These are phyloP conservation scores for Mortierella sp. DNA, from an alignment of 371 early-diverging fungal genomes.

Conservation along the genomic window DNA sequence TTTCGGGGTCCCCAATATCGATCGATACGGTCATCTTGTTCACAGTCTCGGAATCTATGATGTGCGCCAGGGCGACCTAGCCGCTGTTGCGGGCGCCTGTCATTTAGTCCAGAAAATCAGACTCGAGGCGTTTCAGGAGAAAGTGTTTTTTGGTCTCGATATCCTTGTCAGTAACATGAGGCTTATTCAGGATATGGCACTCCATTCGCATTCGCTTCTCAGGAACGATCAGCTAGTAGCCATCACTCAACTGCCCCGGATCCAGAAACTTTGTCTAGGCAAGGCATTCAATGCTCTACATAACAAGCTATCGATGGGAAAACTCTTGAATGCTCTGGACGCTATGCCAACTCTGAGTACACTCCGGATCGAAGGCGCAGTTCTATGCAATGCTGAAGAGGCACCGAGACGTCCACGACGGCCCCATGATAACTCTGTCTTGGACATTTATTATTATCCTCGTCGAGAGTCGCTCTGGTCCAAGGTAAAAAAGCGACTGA, in stretches of 20 bases:
- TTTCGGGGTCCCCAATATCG: slow-evolving; percentile 17
- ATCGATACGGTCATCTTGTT: slow-evolving; percentile 24
- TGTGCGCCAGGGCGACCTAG: slow-evolving; percentile 6
- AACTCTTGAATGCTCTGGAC: slow-evolving; percentile 12
- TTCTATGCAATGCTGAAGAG: not conserved
- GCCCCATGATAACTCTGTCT: too few species aligned
- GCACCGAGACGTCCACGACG: not conserved
- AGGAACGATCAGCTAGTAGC: not conserved
- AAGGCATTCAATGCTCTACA: not conserved
- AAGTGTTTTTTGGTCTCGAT: not conserved
- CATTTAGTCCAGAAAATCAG: slow-evolving; percentile 14
- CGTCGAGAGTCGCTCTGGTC: not conserved
- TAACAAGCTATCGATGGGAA: not conserved
- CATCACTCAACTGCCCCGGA: slow-evolving; percentile 12
- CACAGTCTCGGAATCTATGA: slow-evolving; percentile 4
- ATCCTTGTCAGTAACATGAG: slow-evolving; percentile 11
- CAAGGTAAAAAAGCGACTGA: not conserved
- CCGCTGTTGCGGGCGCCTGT: slow-evolving; percentile 13
- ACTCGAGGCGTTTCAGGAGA: not conserved
- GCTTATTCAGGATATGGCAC: slow-evolving; percentile 7
- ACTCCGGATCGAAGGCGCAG: slow-evolving; percentile 1
- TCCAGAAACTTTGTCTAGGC: slow-evolving; percentile 1
- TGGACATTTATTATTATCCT: too few species aligned
- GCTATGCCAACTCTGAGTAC: slow-evolving; percentile 9
- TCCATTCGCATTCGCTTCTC: not conserved